Evolutionary conservation across 768 basidiomycete genomes (phyloP).

Genomic region (Ramaria sp.): DNA sequence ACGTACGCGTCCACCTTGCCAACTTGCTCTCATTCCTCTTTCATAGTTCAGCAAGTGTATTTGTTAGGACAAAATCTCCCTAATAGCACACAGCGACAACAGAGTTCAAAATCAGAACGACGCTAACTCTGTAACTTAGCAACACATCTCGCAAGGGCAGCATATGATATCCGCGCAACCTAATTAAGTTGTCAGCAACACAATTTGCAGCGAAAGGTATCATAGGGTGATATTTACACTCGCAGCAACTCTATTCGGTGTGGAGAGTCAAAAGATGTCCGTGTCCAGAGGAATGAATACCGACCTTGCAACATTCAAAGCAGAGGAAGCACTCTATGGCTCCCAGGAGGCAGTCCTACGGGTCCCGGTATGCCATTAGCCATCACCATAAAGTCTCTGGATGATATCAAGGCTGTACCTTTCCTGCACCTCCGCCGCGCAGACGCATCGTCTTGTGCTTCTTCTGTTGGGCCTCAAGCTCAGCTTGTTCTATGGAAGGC

Average conservation of each 20-base stretch:
- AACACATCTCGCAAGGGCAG: slow-evolving; percentile 10
- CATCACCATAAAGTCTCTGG: neutral
- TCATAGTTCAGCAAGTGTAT: too few species aligned
- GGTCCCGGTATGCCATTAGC: neutral
- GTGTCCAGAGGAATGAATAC: neutral
- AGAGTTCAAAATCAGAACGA: too few species aligned
- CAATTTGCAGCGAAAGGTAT: neutral
- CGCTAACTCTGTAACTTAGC: neutral
- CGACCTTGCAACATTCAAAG: slow-evolving; percentile 10
- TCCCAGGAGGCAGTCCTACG: slow-evolving; percentile 6
- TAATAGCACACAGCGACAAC: too few species aligned
- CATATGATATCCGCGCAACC: slow-evolving; percentile 9
- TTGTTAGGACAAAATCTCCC: too few species aligned
- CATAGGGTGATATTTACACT: neutral
- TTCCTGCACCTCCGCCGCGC: slow-evolving; percentile 7
- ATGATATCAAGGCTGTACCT: neutral
- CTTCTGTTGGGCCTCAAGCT: slow-evolving; percentile 3
- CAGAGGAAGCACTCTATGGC: slow-evolving; percentile 7
- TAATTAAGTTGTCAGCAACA: neutral
- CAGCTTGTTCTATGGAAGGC: slow-evolving; percentile 8
- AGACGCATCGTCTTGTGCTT: slow-evolving; percentile 6
- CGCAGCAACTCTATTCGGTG: slow-evolving; percentile 4
- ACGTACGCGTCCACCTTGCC: too few species aligned
- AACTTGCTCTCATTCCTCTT: too few species aligned
- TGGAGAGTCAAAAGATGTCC: neutral